Base-by-base conservation (phyloP, 2,329 filamentous ascomycete genomes). In the Calycina herbarum region DNA sequence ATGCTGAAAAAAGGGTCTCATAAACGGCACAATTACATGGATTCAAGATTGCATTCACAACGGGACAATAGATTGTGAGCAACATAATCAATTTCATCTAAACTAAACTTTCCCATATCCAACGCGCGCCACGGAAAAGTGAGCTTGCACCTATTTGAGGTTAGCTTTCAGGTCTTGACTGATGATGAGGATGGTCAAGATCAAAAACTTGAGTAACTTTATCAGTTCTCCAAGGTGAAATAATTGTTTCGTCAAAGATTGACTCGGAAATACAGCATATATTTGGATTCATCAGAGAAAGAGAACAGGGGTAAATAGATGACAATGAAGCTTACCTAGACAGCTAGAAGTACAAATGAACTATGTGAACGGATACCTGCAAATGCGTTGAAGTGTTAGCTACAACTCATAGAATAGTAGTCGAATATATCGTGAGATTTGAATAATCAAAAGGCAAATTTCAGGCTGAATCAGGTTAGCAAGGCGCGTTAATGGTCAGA, bases 161-260 rank as follows among this genome's bases (percentile, higher is more conserved):
- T 51, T 51, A 51, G 45, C 8, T 15, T 27, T 51, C n/a, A 51
- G 45, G 17, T 51, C 20, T 24, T 51, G 7, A 11, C 10, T 51
- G n/a, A 24, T 27, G 20, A 27, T 13, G 20, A 51, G n/a, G 20
- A 51, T 24, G 1, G 7, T 24, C n/a, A 51, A 24, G 45, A 24
- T 24, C n/a, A 51, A 24, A 6, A 51, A 27, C 7, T 51, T 4
- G 45, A 62, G 51, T 42, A 59, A 59, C 24, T 60, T 61, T 65
- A 60, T 78, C 75, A 77, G 76, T 77, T 78, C 76, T 78, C 76
- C 76, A 77, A 78, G 73, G 73, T 77, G 75, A 77, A 76, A 74
- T 74, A 71, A 70, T 68, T 72, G 64, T 74, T 75, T 77, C 72
- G 69, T 75, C 76, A 76, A 76, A 65, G 73, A 68, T 71, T 69